Evolutionary conservation across 1,284 basidiomycete genomes (phyloP).

Genomic region (Melampsora americana): DNA sequence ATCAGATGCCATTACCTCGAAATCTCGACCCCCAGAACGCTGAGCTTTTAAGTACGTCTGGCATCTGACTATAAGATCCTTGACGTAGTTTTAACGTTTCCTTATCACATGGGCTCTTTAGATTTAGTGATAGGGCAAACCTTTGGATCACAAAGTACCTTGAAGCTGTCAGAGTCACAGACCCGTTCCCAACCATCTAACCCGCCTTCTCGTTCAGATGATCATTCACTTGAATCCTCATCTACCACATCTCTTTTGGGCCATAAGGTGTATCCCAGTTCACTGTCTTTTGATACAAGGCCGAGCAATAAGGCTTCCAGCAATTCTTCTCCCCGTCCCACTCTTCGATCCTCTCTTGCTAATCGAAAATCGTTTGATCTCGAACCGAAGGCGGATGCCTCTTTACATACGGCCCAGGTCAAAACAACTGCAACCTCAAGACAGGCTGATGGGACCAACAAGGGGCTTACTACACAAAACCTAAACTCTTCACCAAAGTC

Average conservation of each 20-base stretch:
- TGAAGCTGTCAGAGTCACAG: conserved; percentile 1
- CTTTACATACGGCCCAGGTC: too few species aligned
- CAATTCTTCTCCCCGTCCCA: too few species aligned
- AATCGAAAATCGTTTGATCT: too few species aligned
- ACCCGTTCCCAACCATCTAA: conserved; percentile 3
- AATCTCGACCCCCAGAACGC: conserved; percentile 29
- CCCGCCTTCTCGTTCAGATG: neutral
- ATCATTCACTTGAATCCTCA: too few species aligned
- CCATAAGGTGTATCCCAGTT: conserved; percentile 31
- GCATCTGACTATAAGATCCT: neutral
- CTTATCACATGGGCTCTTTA: neutral
- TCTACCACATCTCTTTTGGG: conserved; percentile 5
- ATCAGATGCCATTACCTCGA: conserved; percentile 8
- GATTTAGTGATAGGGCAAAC: conserved; percentile 19
- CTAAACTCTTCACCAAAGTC: too few species aligned
- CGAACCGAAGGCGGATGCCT: too few species aligned
- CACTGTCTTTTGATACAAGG: neutral
- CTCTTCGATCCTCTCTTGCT: too few species aligned
- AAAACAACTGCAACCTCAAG: too few species aligned
- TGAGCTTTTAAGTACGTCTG: conserved; percentile 19
- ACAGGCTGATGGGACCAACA: neutral
- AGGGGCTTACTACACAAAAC: too few species aligned
- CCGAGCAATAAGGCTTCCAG: too few species aligned
- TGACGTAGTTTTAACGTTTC: neutral
- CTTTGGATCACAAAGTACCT: conserved; percentile 15